phyloP scores from a whole-genome alignment of 768 basidiomycete species.

The Krasilnikovozyma curviuscula region DNA sequence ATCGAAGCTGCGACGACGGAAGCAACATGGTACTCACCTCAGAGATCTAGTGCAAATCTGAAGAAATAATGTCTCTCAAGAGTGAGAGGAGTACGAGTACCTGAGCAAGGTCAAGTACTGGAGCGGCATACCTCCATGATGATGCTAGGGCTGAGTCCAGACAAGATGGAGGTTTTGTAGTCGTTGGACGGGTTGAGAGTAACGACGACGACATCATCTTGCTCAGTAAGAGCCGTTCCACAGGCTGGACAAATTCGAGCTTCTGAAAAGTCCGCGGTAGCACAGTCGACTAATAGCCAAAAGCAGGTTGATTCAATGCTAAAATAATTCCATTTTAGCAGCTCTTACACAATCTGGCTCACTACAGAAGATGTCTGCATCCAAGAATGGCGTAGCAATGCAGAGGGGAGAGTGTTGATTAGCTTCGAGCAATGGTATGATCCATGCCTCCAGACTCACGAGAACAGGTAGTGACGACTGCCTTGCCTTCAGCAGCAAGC shows the following conservation, averaged over 20 bases:
- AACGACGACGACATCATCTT: constrained; percentile 3
- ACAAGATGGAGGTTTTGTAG: constrained; percentile 13
- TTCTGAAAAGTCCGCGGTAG: no score
- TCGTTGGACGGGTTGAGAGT: constrained; percentile 16
- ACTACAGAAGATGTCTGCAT: no score
- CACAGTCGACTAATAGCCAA: no score
- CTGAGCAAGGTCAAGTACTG: no score
- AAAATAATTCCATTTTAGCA: no score
- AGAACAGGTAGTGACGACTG: not conserved
- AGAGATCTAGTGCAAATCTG: no score
- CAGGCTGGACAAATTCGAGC: no score
- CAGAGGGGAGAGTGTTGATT: not conserved
- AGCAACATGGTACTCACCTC: not conserved
- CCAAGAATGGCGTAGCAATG: no score
- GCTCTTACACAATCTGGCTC: no score
- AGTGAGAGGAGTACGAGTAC: no score
- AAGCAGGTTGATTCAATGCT: no score
- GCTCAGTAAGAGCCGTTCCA: constrained; percentile 14
- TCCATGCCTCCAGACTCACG: not conserved
- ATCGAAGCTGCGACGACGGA: not conserved
- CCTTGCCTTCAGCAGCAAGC: not conserved
- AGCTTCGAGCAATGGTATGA: not conserved
- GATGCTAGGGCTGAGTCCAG: constrained; percentile 8
- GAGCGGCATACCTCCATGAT: constrained; percentile 10
- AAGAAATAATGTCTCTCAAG: no score